Percentiles rank a stretch among this genome's conserved stretches.
phyloP scores from a whole-genome alignment of 1,284 basidiomycete species.

The Thelephora terrestris region DNA sequence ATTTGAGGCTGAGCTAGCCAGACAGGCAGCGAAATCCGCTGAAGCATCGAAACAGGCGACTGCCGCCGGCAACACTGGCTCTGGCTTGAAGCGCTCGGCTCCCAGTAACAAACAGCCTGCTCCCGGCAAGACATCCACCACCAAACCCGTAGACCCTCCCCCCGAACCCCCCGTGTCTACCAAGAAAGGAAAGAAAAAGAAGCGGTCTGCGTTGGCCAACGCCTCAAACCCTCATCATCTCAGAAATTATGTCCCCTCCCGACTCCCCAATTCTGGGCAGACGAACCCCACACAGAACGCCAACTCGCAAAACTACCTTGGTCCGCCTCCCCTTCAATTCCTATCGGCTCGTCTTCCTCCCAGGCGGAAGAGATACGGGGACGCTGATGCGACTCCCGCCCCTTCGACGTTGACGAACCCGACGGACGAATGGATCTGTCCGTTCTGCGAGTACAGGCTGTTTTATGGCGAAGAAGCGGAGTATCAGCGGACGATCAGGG shows the following conservation, averaged over 20 bases:
- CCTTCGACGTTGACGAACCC: constrained; percentile 42
- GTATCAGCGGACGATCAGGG: constrained; percentile 56
- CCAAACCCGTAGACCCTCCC: constrained; percentile 11
- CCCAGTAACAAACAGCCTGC: constrained; percentile 30
- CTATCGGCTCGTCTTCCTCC: constrained; percentile 57
- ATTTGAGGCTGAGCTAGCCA: constrained; percentile 61
- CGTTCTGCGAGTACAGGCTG: constrained; percentile 78
- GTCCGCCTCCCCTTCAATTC: constrained; percentile 53
- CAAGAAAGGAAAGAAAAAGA: constrained; percentile 69
- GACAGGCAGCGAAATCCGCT: constrained; percentile 51
- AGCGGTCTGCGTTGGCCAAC: constrained; percentile 74
- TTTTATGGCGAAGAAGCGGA: constrained; percentile 70
- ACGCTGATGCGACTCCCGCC: constrained; percentile 11
- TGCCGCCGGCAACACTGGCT: constrained; percentile 18
- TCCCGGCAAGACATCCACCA: constrained; percentile 8
- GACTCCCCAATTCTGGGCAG: constrained; percentile 51
- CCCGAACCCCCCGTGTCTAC: constrained; percentile 27
- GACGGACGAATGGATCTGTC: constrained; percentile 81
- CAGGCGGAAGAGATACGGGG: constrained; percentile 27
- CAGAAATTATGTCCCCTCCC: constrained; percentile 77
- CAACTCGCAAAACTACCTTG: constrained; percentile 39
- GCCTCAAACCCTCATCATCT: constrained; percentile 87
- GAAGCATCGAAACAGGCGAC: constrained; percentile 40
- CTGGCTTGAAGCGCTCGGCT: constrained; percentile 25
- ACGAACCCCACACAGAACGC: constrained; percentile 28